Evolutionary conservation across 169 alveolate species (phyloP), one percentile per base, ranked within the genome.

Genomic region (Amoebophrya sp.): DNA sequence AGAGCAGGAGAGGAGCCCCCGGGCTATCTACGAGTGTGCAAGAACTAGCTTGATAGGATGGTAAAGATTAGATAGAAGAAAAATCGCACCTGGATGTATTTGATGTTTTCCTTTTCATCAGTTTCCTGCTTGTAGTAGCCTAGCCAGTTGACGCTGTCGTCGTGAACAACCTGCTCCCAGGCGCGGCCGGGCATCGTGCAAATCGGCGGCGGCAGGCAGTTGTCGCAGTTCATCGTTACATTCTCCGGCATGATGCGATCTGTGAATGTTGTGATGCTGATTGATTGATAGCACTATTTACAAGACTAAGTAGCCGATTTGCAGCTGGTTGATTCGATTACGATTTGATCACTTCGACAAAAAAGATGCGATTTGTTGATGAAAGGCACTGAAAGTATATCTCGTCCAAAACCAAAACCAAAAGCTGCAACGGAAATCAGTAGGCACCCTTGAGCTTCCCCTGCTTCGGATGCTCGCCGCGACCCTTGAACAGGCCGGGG

Each of bases 401-500:
- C n/a, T n/a, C n/a, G n/a, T n/a, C n/a, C n/a, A n/a, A n/a, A n/a
- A n/a, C n/a, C n/a, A n/a, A n/a, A n/a, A n/a, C n/a, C n/a, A n/a
- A n/a, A n/a, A n/a, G n/a, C n/a, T n/a, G n/a, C n/a, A n/a, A n/a
- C n/a, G n/a, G n/a, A n/a, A n/a, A n/a, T n/a, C n/a, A n/a, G n/a
- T n/a, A n/a, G n/a, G n/a, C n/a, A n/a, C n/a, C n/a, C n/a, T 97
- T 97, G 88, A 97, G 93, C 94, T 93, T 95, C 29, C 99, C 99
- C 89, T 97, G 97, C 90, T 96, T 96, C 34, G 99, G 99, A 92
- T 98, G 99, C 89, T 98, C 99, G 43, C 99, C 99, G 91, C 99
- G 96, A n/a, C 99, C 99, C 93, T 98, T 96, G 93, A 98, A 98
- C 41, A 98, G 95, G 7, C 99, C 99, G 1, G 99, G 99, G 0